phyloP scores from a whole-genome alignment of 805 yeast species.

The Kurtzmaniella cleridarum region DNA sequence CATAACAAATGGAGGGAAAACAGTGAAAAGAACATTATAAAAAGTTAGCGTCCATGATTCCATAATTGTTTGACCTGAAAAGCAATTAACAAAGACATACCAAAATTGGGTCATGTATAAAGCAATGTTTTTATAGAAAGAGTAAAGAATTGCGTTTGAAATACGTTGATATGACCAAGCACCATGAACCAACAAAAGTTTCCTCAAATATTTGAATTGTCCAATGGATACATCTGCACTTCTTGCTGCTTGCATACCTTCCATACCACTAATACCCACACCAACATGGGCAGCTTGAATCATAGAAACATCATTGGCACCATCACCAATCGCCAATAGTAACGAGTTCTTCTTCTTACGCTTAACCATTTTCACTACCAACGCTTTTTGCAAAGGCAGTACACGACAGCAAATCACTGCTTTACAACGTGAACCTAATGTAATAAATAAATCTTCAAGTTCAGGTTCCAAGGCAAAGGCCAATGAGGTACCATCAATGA shows the following conservation, averaged over 20 bases:
- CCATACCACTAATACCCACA: constrained; percentile 98
- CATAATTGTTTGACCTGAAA: constrained; percentile 90
- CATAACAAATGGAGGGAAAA: constrained; percentile 89
- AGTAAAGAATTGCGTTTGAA: constrained; percentile 85
- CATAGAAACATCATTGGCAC: constrained; percentile 99
- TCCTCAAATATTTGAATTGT: constrained; percentile 82
- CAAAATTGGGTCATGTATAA: constrained; percentile 97
- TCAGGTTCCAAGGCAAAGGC: constrained; percentile 80
- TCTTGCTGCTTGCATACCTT: constrained; percentile 99
- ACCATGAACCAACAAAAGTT: constrained; percentile 87
- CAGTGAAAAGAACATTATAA: constrained; percentile 92
- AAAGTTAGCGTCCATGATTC: constrained; percentile 98
- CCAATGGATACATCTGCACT: constrained; percentile 97
- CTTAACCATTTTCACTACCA: constrained; percentile 92
- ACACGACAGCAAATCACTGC: constrained; percentile 98
- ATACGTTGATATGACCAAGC: constrained; percentile 96
- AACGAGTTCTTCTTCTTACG: constrained; percentile 65
- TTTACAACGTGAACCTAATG: constrained; percentile 79
- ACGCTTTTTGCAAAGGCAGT: constrained; percentile 93
- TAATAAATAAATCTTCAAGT: constrained; percentile 70
- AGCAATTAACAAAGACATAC: constrained; percentile 90
- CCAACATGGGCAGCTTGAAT: constrained; percentile 99
- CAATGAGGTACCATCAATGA: constrained; percentile 91
- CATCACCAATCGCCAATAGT: constrained; percentile 93
- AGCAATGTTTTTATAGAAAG: constrained; percentile 93